These are phyloP conservation scores for Microdochium bolleyi DNA, from an alignment of 2,329 filamentous ascomycete species.

Conservation along the genomic window DNA sequence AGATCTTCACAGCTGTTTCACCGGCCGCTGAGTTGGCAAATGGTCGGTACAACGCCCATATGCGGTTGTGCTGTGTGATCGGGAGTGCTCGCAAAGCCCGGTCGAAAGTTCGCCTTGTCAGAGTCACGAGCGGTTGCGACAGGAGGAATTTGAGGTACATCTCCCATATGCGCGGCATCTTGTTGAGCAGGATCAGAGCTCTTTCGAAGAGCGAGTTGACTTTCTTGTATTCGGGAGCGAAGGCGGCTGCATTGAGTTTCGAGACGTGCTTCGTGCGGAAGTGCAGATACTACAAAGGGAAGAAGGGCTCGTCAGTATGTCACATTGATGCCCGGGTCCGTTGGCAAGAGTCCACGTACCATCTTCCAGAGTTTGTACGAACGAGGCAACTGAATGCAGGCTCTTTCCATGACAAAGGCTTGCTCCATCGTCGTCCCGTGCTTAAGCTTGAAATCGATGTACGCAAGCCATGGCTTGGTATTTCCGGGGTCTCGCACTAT, in stretches of 20 bases:
- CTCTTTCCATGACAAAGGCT: conserved; percentile 80
- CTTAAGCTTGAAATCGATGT: conserved; percentile 83
- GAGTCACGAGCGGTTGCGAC: conserved; percentile 84
- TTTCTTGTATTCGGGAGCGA: conserved; percentile 77
- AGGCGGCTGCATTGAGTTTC: conserved; percentile 74
- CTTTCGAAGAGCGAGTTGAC: conserved; percentile 93
- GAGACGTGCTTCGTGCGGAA: conserved; percentile 76
- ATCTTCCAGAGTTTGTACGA: conserved; percentile 99
- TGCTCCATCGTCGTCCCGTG: conserved; percentile 83
- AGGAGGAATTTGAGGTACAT: conserved; percentile 90
- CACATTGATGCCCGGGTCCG: neutral
- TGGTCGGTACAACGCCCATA: conserved; percentile 85
- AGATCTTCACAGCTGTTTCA: conserved; percentile 84
- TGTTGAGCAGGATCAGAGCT: conserved; percentile 87
- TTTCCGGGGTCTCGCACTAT: conserved; percentile 77
- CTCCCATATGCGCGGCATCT: conserved; percentile 98
- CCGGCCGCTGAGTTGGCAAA: conserved; percentile 90
- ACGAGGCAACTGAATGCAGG: conserved; percentile 79
- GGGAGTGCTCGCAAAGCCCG: conserved; percentile 85
- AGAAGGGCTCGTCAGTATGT: conserved; percentile 6
- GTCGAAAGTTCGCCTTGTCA: conserved; percentile 83
- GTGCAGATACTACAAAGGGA: conserved; percentile 60
- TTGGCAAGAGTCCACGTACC: conserved; percentile 33
- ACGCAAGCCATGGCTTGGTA: conserved; percentile 91
- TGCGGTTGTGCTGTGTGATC: conserved; percentile 88